These are phyloP conservation scores for Akanthomyces uredinophilus DNA, from an alignment of 2,329 filamentous ascomycete genomes.

Conservation along the genomic window DNA sequence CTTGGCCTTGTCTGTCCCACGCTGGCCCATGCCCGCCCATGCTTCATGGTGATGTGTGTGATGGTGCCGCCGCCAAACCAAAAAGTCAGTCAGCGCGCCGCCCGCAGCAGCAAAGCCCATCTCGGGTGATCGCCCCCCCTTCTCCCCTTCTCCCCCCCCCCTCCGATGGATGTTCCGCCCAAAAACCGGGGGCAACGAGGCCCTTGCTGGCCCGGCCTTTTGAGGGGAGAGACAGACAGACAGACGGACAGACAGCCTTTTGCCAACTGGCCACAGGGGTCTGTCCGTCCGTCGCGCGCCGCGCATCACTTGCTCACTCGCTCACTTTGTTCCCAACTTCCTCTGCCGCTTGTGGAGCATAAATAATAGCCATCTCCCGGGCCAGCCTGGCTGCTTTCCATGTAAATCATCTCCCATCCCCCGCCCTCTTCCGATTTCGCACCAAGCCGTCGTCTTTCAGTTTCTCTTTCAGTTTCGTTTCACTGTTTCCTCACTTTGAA, in stretches of 20 bases:
- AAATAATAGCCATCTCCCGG: conserved; percentile 9
- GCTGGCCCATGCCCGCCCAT: neutral
- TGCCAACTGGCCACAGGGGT: neutral
- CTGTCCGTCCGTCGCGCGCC: conserved; percentile 1
- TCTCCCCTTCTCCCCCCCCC: neutral
- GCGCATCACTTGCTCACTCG: neutral
- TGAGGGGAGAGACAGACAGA: too few species aligned
- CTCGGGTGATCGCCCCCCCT: conserved; percentile 6
- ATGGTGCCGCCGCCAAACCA: too few species aligned
- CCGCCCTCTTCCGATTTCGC: conserved; percentile 2
- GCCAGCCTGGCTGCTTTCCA: neutral
- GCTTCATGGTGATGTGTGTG: too few species aligned
- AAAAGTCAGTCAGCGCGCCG: neutral
- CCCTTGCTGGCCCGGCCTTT: neutral
- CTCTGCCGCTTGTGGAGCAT: conserved; percentile 12
- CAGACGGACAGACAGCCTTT: neutral
- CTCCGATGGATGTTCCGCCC: neutral
- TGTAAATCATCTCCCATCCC: conserved; percentile 2
- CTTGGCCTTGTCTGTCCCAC: neutral
- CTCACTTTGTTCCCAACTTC: neutral
- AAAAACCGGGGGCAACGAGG: neutral
- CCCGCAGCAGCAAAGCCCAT: neutral
- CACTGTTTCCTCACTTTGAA: neutral
- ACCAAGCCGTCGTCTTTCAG: neutral
- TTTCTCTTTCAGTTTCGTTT: neutral